Evolutionary conservation across 495 filamentous ascomycete species (phyloP).

Genomic region (Xylaria longipes): DNA sequence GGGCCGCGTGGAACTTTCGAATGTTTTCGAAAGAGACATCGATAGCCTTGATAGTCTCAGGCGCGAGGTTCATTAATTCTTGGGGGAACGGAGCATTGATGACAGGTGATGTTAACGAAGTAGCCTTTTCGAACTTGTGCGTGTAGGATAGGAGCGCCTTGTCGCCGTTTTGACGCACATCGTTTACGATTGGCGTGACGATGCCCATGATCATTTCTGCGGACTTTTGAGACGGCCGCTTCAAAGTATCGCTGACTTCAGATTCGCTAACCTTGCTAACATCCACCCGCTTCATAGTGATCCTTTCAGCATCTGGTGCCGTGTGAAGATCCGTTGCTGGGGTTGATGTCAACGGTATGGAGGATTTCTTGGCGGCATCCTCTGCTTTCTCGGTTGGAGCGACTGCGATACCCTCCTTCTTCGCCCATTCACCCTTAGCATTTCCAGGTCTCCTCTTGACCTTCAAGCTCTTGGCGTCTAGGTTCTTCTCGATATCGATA

Average conservation of each 20-base stretch:
- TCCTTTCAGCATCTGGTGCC: conserved; percentile 64
- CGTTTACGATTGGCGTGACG: conserved; percentile 87
- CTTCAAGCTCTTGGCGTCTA: conserved; percentile 94
- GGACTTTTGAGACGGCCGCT: conserved; percentile 90
- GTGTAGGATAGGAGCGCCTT: conserved; percentile 88
- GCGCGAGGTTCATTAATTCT: conserved; percentile 80
- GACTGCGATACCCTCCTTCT: conserved; percentile 72
- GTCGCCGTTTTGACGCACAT: conserved; percentile 81
- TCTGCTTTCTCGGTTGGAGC: conserved; percentile 47
- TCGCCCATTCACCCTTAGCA: conserved; percentile 88
- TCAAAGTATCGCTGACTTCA: conserved; percentile 72
- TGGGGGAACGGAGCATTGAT: conserved; percentile 85
- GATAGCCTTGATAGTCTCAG: conserved; percentile 87
- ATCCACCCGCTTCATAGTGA: conserved; percentile 82
- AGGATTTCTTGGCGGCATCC: conserved; percentile 40
- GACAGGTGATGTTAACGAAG: conserved; percentile 84
- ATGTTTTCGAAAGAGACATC: conserved; percentile 95
- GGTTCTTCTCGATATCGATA: conserved; percentile 85
- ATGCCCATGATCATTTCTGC: conserved; percentile 88
- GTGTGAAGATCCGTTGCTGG: conserved; percentile 45
- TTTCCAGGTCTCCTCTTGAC: conserved; percentile 90
- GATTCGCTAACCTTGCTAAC: conserved; percentile 63
- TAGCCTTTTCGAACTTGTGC: conserved; percentile 96
- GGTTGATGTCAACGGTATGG: conserved; percentile 31
- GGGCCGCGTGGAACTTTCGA: conserved; percentile 87